Evolutionary conservation across 2,329 filamentous ascomycete species (phyloP), one percentile per base, ranked within the genome.

Genomic region (Bipolaris cookei): DNA sequence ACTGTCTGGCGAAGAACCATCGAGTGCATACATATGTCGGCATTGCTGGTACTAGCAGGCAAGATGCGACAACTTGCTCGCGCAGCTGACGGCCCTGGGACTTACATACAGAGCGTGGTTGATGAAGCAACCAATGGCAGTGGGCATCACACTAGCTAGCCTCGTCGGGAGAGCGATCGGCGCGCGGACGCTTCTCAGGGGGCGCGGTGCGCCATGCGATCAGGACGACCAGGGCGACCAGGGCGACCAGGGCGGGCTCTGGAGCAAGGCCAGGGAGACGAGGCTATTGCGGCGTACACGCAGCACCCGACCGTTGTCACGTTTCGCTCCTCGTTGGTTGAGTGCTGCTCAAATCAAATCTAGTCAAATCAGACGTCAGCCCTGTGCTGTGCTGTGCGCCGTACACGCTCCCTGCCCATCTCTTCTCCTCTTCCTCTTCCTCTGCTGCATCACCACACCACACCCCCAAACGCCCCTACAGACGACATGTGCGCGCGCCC

Each of bases 401-500:
- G 34, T 28, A 25, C 41, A 21, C 34, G 35, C 34, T 30, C 42
- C 16, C 56, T 28, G 37, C 16, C 37, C 45, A 7, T 23, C 34
- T 28, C 52, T 34, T 38, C 52, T n/a, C 39, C 46, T 37, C 43
- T 38, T 16, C 49, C 34, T 28, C 45, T 39, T 21, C 43, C 55
- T 46, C 16, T 50, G 21, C 42, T 35, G 25, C 51, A 28, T 16
- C 38, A 18, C 35, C 16, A 21, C 42, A 16, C 56, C 45, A 25
- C 25, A 6, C 8, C 25, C 25, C 42, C 42, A 14, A 13, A 28
- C 28, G 21, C 39, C 25, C n/a, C n/a, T 49, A 51, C 61, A 30
- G 28, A 30, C 28, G 63, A 64, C 48, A 65, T 64, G 63, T 55
- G 54, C 56, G 50, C 63, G 51, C 53, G 38, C 56, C 39, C 34